Evolutionary conservation across 2,329 filamentous ascomycete species (phyloP).

Genomic region (Neurospora crassa): DNA sequence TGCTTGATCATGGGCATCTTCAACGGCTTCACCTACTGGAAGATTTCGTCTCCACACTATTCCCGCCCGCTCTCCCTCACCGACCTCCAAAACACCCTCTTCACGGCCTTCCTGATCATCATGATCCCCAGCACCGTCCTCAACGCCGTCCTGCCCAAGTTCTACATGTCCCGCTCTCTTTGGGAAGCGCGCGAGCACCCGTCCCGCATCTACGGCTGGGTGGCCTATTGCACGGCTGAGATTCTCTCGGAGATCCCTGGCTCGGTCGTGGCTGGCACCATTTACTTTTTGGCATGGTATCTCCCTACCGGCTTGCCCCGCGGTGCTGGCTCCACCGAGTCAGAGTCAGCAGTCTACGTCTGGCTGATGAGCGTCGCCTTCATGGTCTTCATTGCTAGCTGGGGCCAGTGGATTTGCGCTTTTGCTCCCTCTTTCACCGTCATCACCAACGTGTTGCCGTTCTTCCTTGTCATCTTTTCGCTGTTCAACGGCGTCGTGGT

Average conservation of each 20-base stretch:
- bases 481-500: constrained; percentile 72
- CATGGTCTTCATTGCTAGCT: constrained; percentile 64
- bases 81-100: constrained; percentile 62
- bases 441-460: constrained; percentile 60
- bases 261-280: constrained; percentile 50
- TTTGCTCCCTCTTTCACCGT: constrained; percentile 73
- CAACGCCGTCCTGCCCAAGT: constrained; percentile 67
- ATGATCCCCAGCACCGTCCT: constrained; percentile 67
- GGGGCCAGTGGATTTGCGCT: constrained; percentile 79
- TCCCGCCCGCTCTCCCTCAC: constrained; percentile 31
- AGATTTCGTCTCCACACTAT: constrained; percentile 31
- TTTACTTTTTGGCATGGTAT: constrained; percentile 63
- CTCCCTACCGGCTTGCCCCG: constrained; percentile 59
- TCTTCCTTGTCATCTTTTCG: constrained; percentile 69
- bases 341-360: constrained; percentile 59
- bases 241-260: constrained; percentile 65
- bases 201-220: constrained; percentile 74
- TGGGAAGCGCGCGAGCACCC: constrained; percentile 65
- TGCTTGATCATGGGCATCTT: constrained; percentile 56
- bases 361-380: constrained; percentile 73
- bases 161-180: constrained; percentile 54
- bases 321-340: constrained; percentile 31
- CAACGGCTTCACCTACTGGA: constrained; percentile 63
- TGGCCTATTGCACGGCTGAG: constrained; percentile 55
- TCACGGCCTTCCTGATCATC: constrained; percentile 68